Percentiles rank a stretch among this genome's conserved stretches.
Evolutionary conservation across 768 basidiomycete species (phyloP).

Genomic region (Dendrothele bispora): DNA sequence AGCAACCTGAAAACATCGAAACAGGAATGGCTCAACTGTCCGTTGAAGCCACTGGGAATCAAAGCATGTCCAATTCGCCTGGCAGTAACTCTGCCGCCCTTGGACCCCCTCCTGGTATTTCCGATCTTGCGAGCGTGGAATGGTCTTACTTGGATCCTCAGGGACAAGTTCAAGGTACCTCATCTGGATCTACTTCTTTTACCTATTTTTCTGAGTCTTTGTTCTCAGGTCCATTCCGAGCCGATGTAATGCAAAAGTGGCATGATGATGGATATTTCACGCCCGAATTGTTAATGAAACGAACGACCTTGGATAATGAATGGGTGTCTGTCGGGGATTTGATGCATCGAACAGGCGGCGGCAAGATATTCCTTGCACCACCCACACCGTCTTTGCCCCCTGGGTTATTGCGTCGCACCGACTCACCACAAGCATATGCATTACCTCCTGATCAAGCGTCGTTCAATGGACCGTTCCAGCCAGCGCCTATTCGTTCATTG

Average conservation of each 20-base stretch:
- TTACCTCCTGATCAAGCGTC: conserved; percentile 34
- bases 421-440: conserved; percentile 40
- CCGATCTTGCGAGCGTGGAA: conserved; percentile 62
- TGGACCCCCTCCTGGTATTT: conserved; percentile 44
- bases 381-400: conserved; percentile 48
- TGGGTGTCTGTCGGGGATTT: conserved; percentile 69
- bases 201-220: conserved; percentile 4
- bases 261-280: conserved; percentile 88
- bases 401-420: conserved; percentile 48
- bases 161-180: conserved; percentile 85
- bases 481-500: conserved; percentile 59
- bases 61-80: conserved; percentile 16
- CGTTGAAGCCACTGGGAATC: conserved; percentile 13
- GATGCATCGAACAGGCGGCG: conserved; percentile 46
- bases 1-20: conserved; percentile 6
- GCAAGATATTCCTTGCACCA: conserved; percentile 65
- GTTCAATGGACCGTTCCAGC: conserved; percentile 62
- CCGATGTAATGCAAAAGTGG: conserved; percentile 94
- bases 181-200: background rate
- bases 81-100: conserved; percentile 11
- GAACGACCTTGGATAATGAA: conserved; percentile 64
- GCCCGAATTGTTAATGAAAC: conserved; percentile 80
- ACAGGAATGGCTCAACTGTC: conserved; percentile 15
- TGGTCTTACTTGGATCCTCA: conserved; percentile 95
- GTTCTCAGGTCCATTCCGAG: conserved; percentile 79